Base-by-base conservation (phyloP, 805 yeast genomes). In the Candida silvicultrix region DNA sequence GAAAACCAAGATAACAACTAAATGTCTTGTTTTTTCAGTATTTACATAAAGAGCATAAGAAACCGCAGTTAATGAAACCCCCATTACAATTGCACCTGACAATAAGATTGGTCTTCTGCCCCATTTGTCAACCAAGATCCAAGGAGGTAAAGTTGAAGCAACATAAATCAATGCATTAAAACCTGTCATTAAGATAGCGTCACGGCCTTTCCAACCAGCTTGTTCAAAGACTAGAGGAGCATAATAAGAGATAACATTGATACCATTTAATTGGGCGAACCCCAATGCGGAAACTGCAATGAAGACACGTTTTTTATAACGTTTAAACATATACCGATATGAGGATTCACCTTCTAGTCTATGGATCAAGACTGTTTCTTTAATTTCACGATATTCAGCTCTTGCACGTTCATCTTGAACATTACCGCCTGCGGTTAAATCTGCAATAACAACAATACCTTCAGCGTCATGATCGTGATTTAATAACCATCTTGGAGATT, bases 161-260 rank as follows among this genome's bases (percentile, higher is more conserved):
- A 78, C 71, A 58, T 84, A 83, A 31, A 83, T 68, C 12, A 83
- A 49, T 6, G 80, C 74, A 55, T 84, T 83, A 47, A 86, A 73
- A 20, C 97, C 97, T 0, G 97, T 88, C 95, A 89, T 86, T 51
- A 89, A 74, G 50, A 89, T 80, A 3, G 97, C 96, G 53, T 80
- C 78, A 49, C 95, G 72, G 22, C 97, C 97, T 8, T 75, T 66
- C 96, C 97, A 90, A 23, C 97, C 97, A 3, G 97, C 97, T 55
- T 86, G 86, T 63, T 90, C 97, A 65, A 89, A 90, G 41, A 89
- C 95, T 65, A 90, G 69, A 2, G 97, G 96, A 2, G 97, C 96
- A 67, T 89, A 89, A 66, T 90, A 90, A 1, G 95, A 83, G 45
- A 90, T 87, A 43, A 90, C 92, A 60, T 89, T 90, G 65, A 89